Conservation (phyloP, 345 rosid species). For the Dipteronia dyeriana region DNA sequence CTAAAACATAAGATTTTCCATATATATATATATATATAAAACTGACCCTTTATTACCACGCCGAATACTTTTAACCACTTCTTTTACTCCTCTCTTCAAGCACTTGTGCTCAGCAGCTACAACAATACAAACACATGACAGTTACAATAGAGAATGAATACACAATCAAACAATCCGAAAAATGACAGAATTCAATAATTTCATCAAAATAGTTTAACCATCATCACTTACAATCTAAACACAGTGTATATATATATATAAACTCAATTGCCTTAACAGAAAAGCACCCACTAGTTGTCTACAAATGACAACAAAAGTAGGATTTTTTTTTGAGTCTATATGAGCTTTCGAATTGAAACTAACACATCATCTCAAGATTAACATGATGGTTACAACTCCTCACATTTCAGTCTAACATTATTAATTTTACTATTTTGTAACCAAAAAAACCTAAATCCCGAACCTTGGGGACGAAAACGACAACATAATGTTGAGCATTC, state of each 20-base stretch:
- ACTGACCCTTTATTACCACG: slow-evolving; percentile 88
- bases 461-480: too few species aligned
- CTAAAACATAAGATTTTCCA: not conserved
- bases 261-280: too few species aligned
- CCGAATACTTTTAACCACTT: slow-evolving; percentile 90
- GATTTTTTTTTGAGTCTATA: too few species aligned
- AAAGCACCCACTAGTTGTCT: not conserved
- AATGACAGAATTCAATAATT: not conserved
- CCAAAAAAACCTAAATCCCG: too few species aligned
- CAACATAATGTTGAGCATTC: too few species aligned
- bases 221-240: not conserved
- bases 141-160: not conserved
- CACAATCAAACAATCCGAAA: not conserved
- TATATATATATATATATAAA: not conserved
- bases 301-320: too few species aligned
- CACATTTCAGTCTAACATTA: too few species aligned
- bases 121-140: not conserved
- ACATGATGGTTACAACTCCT: too few species aligned
- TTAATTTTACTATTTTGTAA: too few species aligned
- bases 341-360: too few species aligned
- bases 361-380: too few species aligned
- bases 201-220: not conserved
- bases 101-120: slow-evolving; percentile 88
- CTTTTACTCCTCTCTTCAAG: slow-evolving; percentile 97
- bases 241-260: too few species aligned